Evolutionary conservation across 1,139 yeast species (phyloP).

Genomic region (Taphrina flavorubra): DNA sequence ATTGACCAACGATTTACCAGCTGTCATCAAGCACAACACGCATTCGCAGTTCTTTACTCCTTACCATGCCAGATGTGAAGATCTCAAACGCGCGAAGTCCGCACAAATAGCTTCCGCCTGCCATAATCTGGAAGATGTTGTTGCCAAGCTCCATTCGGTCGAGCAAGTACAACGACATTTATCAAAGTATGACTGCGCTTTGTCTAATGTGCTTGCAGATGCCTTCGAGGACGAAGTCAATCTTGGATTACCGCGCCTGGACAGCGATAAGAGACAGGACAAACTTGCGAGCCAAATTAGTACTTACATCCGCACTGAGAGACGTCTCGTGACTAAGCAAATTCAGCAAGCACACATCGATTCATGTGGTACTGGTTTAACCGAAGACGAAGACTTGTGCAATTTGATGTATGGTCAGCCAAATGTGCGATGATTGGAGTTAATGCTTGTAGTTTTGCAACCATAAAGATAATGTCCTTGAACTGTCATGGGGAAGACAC

Average conservation of each 20-base stretch:
- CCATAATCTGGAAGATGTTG: background rate
- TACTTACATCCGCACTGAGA: too few relatives aligned
- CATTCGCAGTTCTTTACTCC: background rate
- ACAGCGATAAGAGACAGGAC: too few relatives aligned
- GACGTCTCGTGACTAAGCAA: too few relatives aligned
- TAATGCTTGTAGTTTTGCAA: conserved; percentile 26
- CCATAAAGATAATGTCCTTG: background rate
- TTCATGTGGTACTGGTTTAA: too few relatives aligned
- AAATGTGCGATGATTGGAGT: background rate
- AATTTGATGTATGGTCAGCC: background rate
- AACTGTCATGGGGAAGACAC: background rate
- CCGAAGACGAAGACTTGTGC: background rate
- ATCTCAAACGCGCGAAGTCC: background rate
- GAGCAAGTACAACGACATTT: background rate
- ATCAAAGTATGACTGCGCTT: background rate
- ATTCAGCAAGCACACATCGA: too few relatives aligned
- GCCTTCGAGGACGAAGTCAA: background rate
- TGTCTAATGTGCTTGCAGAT: background rate
- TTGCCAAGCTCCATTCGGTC: background rate
- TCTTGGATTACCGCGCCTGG: background rate
- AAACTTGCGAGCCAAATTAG: too few relatives aligned
- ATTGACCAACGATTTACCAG: background rate
- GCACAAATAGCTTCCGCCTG: background rate
- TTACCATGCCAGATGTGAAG: background rate
- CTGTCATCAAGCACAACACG: background rate